Base-by-base conservation (phyloP, 306 rosid species). In the Cicer yamashitae region DNA sequence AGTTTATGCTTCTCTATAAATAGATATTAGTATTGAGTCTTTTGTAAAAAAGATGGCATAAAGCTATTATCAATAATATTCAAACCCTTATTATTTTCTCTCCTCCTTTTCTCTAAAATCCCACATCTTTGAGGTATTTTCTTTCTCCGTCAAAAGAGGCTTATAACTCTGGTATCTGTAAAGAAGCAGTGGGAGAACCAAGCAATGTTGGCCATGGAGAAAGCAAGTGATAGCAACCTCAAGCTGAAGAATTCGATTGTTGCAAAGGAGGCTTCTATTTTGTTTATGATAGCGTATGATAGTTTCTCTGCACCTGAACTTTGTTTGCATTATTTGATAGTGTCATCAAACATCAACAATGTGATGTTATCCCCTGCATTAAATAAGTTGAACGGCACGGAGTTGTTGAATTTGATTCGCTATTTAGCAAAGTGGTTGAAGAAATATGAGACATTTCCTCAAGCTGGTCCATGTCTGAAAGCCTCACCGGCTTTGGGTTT, bases 391-490 rank as follows among this genome's bases (percentile, higher is more conserved):
- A 89, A 79, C 2, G 89, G 86, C 25, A 87, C 80, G 56, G 96
- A 90, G 86, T 82, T 86, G 91, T 53, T 80, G 58, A 73, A 65
- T 39, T 84, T 94, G 84, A 86, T 91, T 59, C 81, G 51, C 75
- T 94, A 91, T 75, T 83, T 94, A 76, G 87, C 86, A 22, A 91
- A 90, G 83, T 91, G 97, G 98, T 83, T 94, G 79, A 88, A 86
- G 85, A 94, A 91, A 77, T 91, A 94, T 6, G 84, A 89, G 84
- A 91, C 82, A 71, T 91, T 91, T 85, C 91, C 98, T 79, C 92
- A 87, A 71, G 97, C 87, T 5, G 83, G 70, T 71, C 89, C 88
- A 1, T 91, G 91, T 61, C 80, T 82, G 0, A 82, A 83, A 48
- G 89, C 91, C 1, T 76, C 84, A 0, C 7, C 77, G 2, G 15